phyloP scores from a whole-genome alignment of 129 eudicot species.

The Pittosporum tobira region DNA sequence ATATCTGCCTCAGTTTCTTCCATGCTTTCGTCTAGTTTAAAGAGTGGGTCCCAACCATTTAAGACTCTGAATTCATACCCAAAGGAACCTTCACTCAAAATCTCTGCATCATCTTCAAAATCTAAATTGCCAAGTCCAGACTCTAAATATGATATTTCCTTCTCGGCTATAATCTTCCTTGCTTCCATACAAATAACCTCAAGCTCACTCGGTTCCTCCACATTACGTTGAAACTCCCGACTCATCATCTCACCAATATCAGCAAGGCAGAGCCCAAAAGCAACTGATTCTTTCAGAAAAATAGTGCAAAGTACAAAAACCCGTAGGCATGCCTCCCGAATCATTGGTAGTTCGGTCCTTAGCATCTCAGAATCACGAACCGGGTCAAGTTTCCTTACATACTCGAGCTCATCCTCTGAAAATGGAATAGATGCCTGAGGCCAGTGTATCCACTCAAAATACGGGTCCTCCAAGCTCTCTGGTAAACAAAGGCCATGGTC shows the following conservation, averaged over 20 bases:
- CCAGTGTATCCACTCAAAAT: slow-evolving; percentile 84
- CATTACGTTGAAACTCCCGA: slow-evolving; percentile 38
- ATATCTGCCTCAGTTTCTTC: slow-evolving; percentile 7
- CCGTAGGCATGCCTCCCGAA: slow-evolving; percentile 60
- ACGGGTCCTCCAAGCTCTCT: slow-evolving; percentile 66
- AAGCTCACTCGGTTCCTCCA: slow-evolving; percentile 64
- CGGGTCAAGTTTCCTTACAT: slow-evolving; percentile 45
- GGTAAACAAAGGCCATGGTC: slow-evolving; percentile 85
- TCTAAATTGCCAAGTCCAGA: slow-evolving; percentile 13
- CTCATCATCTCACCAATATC: slow-evolving; percentile 80
- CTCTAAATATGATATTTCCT: slow-evolving; percentile 12
- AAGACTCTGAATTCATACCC: slow-evolving; percentile 5
- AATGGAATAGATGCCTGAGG: slow-evolving; percentile 75
- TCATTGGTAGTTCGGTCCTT: slow-evolving; percentile 54
- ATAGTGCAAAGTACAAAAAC: slow-evolving; percentile 44
- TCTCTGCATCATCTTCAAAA: slow-evolving; percentile 9
- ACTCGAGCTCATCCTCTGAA: slow-evolving; percentile 49
- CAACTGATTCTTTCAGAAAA: slow-evolving; percentile 57
- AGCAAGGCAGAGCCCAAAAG: slow-evolving; percentile 49
- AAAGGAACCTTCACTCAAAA: slow-evolving; percentile 3
- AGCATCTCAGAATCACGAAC: slow-evolving; percentile 50
- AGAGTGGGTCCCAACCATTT: slow-evolving; percentile 8
- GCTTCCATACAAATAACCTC: slow-evolving; percentile 52
- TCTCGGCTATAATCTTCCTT: slow-evolving; percentile 19
- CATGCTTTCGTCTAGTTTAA: slow-evolving; percentile 18